phyloP scores from a whole-genome alignment of 768 basidiomycete genomes.

The Suillus subaureus region DNA sequence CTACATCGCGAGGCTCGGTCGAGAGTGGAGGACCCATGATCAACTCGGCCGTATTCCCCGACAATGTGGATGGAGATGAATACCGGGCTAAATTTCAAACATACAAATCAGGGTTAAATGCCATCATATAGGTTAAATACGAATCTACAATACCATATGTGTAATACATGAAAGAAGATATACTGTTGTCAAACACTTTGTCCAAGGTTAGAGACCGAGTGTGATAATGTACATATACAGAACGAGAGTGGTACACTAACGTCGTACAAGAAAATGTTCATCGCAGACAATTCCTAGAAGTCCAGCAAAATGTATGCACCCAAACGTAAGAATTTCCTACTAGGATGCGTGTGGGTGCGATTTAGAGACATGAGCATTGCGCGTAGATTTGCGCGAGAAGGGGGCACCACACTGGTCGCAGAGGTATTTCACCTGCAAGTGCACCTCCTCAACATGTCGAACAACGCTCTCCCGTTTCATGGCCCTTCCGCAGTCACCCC shows the following conservation, averaged over 20 bases:
- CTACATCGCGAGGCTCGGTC: too few relatives aligned
- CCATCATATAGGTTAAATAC: neutral
- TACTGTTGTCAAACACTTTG: neutral
- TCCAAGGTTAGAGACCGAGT: neutral
- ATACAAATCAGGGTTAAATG: neutral
- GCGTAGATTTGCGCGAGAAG: slow-evolving; percentile 29
- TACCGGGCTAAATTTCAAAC: too few relatives aligned
- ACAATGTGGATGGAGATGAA: too few relatives aligned
- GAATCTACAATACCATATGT: neutral
- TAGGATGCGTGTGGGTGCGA: neutral
- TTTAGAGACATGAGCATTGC: slow-evolving; percentile 15
- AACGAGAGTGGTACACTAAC: neutral
- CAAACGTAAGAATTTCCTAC: neutral
- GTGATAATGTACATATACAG: neutral
- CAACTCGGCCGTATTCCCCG: too few relatives aligned
- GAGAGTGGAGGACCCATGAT: too few relatives aligned
- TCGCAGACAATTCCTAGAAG: neutral
- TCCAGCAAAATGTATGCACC: neutral
- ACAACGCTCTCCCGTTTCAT: slow-evolving; percentile 33
- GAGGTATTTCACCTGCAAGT: slow-evolving; percentile 18
- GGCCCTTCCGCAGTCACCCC: slow-evolving; percentile 16
- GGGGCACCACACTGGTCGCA: slow-evolving; percentile 25
- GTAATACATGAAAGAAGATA: neutral
- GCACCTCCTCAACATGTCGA: slow-evolving; percentile 29
- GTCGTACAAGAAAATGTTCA: neutral